Conservation (phyloP, 2,329 filamentous ascomycete genomes). For the Fusarium graminum region DNA sequence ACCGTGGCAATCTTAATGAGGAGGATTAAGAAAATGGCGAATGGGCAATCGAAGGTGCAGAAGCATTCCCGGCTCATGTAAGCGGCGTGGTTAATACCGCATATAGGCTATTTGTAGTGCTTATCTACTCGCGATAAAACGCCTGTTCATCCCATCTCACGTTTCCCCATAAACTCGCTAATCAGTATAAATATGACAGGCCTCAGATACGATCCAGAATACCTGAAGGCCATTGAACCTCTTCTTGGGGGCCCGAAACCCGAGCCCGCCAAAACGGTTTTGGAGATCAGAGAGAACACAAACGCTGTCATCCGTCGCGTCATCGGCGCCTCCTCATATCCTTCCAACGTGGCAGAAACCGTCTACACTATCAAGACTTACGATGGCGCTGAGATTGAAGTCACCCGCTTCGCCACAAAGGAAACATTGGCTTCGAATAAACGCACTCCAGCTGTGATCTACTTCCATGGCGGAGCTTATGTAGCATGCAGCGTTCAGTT, state of each 20-base stretch:
- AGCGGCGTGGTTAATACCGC: neutral
- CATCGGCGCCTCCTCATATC: slow-evolving; percentile 1
- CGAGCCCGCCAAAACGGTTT: neutral
- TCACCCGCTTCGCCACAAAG: slow-evolving; percentile 23
- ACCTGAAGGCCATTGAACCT: slow-evolving; percentile 1
- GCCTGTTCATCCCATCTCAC: neutral
- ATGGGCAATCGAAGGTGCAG: neutral
- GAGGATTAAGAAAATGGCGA: neutral
- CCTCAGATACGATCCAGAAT: slow-evolving; percentile 20
- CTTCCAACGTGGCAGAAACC: slow-evolving; percentile 4
- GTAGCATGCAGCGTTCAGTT: slow-evolving; percentile 16
- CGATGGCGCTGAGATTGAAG: slow-evolving; percentile 15
- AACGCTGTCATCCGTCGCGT: slow-evolving; percentile 8
- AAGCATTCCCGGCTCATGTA: neutral
- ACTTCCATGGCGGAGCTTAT: slow-evolving; percentile 27
- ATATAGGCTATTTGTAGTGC: neutral
- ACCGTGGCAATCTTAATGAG: neutral
- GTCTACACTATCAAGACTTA: slow-evolving; percentile 17
- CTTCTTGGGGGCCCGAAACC: neutral
- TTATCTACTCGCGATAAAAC: neutral
- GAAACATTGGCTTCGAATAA: slow-evolving; percentile 2
- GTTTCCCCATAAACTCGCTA: neutral
- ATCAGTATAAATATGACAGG: slow-evolving; percentile 2
- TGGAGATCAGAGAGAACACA: neutral
- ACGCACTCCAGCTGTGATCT: slow-evolving; percentile 17